Base-by-base conservation (phyloP, 371 early-diverging fungal genomes). In the Conidiobolus incongruus region DNA sequence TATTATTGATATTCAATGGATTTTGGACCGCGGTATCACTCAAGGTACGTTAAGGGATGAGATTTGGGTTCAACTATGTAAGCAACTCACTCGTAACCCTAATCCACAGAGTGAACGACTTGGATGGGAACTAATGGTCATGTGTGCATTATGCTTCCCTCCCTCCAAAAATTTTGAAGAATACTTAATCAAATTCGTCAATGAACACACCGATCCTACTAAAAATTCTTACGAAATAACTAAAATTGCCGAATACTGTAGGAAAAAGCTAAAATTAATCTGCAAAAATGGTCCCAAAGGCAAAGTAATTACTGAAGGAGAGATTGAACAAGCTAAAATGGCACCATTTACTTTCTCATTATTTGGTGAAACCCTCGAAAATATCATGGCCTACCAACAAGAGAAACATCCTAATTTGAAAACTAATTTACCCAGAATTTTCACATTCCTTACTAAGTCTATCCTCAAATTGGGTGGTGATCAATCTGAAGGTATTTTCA, bases 401-500 rank as follows among this genome's bases (percentile, higher is more conserved):
- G 44, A 52, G 26, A 46, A 55, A 51, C 54, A 54, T 41, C 56
- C 62, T 17, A 51, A 63, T 2, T 57, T 69, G 35, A 51, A 63
- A 16, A 61, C 84, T 26, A n/a, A n/a, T n/a, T 16, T 43, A 0
- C 96, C 96, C 3, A 63, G 70, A 10, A 68, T 95, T 38, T 68
- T 95, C 30, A 68, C 76, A n/a, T 85, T 85, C 51, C 60, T 95
- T 44, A 65, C 79, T 2, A 74, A 79, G 16, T 60, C 73, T 15
- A 77, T 95, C 13, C 51, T 74, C 30, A 51, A 68, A 0, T 59
- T 89, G 26, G 70, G 79, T 37, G 96, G 96, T 10, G 66, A 66
- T 35, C 38, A 56, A 40, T 68, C 87, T 8, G 93, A 95, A 54
- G 96, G 96, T n/a, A 89, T 95, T 21, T 95, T 95, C 53, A 77